Base-by-base conservation (phyloP, 75 land plant genomes). In the Ceratopteris richardii region DNA sequence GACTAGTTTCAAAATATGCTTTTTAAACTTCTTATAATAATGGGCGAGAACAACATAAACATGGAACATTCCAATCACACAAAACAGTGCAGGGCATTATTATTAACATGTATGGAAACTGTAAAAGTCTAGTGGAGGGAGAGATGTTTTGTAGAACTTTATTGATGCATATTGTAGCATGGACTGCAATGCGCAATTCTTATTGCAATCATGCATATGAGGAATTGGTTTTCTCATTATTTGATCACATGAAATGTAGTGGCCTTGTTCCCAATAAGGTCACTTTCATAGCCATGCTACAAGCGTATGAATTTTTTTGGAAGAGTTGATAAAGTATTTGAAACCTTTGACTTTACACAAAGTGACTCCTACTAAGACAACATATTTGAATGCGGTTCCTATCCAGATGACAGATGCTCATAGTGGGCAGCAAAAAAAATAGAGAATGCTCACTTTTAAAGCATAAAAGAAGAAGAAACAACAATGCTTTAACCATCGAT, bases 151-250 rank as follows among this genome's bases (percentile, higher is more conserved):
- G 61, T 30, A 44, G 42, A 6, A 11, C 26, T 22, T 33, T 66
- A 33, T 2, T 22, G 27, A 27, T 1, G 13, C 17, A 19, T 31
- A 65, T 60, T 1, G 48, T 60, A 17, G 25, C 68, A 12, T 66
- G 68, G 68, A 66, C 23, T 58, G 63, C 68, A 58, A 20, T 66
- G 50, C 24, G 61, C 26, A 31, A 64, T 9, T 47, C 48, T 23
- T 66, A 21, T 39, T 66, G 66, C 17, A 44, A 61, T 13, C 33
- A 58, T 58, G 68, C 48, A 12, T 13, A 23, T 37, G 65, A 0
- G 39, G 13, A 24, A 16, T 11, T 16, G n/a, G 47, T 48, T 18
- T 43, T 66, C 19, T 43, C 31, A 1, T 5, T 42, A 26, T 66
- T 40, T 19, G 10, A 48, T 29, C 25, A 58, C 24, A 66, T 66